Evolutionary conservation across 257 asterid genomes (phyloP).

Genomic region (Pogostemon cablin): DNA sequence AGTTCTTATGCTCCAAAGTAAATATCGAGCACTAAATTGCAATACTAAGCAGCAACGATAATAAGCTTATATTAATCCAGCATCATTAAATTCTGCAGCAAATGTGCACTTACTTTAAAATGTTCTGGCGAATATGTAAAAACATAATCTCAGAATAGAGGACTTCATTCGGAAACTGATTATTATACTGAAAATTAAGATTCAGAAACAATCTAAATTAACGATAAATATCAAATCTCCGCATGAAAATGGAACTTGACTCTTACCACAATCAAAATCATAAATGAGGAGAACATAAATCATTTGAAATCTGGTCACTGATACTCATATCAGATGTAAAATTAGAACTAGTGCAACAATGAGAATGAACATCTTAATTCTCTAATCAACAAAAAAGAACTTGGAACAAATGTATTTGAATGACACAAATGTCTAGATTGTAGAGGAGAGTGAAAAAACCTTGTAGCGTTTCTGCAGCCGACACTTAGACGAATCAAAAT

Average conservation of each 20-base stretch:
- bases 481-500: slow-evolving; percentile 65
- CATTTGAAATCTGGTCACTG: slow-evolving; percentile 5
- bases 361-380: not conserved
- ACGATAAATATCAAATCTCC: not conserved
- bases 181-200: not conserved
- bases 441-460: slow-evolving; percentile 44
- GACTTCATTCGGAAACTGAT: not conserved
- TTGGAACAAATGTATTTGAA: slow-evolving; percentile 1
- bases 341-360: not conserved
- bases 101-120: slow-evolving; percentile 4
- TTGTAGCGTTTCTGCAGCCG: slow-evolving; percentile 81
- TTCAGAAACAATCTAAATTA: not conserved
- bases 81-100: slow-evolving; percentile 3
- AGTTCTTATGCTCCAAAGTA: slow-evolving; percentile 3
- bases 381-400: not conserved
- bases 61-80: slow-evolving; percentile 3
- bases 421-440: not conserved
- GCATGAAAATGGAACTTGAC: not conserved
- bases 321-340: slow-evolving; percentile 14
- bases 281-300: not conserved
- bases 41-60: not conserved
- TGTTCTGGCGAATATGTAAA: not conserved
- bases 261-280: not conserved
- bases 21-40: not conserved
- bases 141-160: not conserved